Conservation (phyloP, 2,329 filamentous ascomycete genomes). For the Penicillium sp. region DNA sequence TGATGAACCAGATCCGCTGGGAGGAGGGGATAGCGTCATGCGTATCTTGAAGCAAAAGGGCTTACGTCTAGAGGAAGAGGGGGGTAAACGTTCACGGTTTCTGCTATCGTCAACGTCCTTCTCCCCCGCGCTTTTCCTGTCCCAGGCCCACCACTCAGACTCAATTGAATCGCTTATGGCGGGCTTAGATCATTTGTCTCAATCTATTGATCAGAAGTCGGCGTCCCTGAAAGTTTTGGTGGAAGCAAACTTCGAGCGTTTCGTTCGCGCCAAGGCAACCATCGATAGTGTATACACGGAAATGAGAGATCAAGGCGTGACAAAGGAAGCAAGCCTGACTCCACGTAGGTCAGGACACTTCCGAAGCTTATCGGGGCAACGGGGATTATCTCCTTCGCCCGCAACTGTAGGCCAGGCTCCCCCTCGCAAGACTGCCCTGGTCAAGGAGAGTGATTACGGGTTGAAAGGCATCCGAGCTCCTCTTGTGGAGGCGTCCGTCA, state of each 20-base stretch:
- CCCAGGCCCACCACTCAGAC: constrained; percentile 83
- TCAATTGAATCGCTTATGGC: constrained; percentile 78
- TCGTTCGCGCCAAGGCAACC: constrained; percentile 94
- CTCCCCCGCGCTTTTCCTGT: constrained; percentile 86
- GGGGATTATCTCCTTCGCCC: constrained; percentile 40
- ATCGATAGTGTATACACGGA: constrained; percentile 99
- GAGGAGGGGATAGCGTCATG: constrained; percentile 84
- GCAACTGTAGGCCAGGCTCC: constrained; percentile 43
- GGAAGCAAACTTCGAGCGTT: constrained; percentile 97
- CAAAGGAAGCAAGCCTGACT: constrained; percentile 44
- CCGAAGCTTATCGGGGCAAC: constrained; percentile 53
- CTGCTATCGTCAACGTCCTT: constrained; percentile 94
- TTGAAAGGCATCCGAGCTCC: constrained; percentile 85
- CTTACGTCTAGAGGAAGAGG: constrained; percentile 80
- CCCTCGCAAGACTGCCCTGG: constrained; percentile 82
- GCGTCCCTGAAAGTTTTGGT: constrained; percentile 94
- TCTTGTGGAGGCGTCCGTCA: constrained; percentile 83
- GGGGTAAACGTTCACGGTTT: constrained; percentile 81
- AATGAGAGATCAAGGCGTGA: constrained; percentile 74
- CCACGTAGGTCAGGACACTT: constrained; percentile 66
- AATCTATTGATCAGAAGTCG: constrained; percentile 96
- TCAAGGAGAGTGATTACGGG: constrained; percentile 90
- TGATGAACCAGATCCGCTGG: constrained; percentile 90
- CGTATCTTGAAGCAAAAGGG: constrained; percentile 74
- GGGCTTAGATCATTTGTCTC: constrained; percentile 81